phyloP scores from a whole-genome alignment of 805 yeast genomes.

The Diddensiella santjacobensis region DNA sequence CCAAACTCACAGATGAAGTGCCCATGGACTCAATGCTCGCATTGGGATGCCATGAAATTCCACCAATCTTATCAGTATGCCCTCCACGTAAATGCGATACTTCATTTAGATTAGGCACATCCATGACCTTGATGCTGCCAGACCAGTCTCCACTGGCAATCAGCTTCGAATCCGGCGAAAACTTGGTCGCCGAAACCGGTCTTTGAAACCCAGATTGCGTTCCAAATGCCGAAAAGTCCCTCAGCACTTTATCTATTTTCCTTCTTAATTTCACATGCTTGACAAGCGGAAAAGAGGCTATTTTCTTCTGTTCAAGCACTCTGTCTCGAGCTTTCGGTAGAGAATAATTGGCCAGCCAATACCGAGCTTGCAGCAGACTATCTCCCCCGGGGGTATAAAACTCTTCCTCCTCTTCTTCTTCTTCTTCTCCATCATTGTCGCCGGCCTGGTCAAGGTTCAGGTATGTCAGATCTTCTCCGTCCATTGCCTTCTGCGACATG shows the following conservation, averaged over 20 bases:
- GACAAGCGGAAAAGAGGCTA: conserved; percentile 37
- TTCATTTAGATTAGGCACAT: conserved; percentile 37
- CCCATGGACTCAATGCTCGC: conserved; percentile 20
- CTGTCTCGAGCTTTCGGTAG: conserved; percentile 44
- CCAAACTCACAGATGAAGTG: conserved; percentile 25
- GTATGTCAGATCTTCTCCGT: conserved; percentile 23
- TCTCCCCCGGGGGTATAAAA: conserved; percentile 77
- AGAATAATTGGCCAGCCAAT: conserved; percentile 50
- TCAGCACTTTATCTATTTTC: conserved; percentile 34
- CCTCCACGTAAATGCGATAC: conserved; percentile 34
- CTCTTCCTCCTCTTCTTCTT: conserved; percentile 64
- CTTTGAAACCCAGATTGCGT: conserved; percentile 69
- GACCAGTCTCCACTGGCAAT: conserved; percentile 82
- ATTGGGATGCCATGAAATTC: conserved; percentile 58
- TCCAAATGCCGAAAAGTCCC: conserved; percentile 47
- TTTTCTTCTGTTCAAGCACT: conserved; percentile 34
- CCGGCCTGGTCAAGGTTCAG: conserved; percentile 13
- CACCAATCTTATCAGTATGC: conserved; percentile 67
- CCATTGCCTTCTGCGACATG: conserved; percentile 32
- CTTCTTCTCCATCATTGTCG: conserved; percentile 24
- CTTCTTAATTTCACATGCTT: conserved; percentile 48
- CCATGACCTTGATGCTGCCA: conserved; percentile 59
- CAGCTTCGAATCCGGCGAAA: conserved; percentile 37
- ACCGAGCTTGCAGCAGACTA: conserved; percentile 51
- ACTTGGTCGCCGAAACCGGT: conserved; percentile 59